Conservation (phyloP, 2,329 filamentous ascomycete species). For the Byssoonygena ceratinophila region DNA sequence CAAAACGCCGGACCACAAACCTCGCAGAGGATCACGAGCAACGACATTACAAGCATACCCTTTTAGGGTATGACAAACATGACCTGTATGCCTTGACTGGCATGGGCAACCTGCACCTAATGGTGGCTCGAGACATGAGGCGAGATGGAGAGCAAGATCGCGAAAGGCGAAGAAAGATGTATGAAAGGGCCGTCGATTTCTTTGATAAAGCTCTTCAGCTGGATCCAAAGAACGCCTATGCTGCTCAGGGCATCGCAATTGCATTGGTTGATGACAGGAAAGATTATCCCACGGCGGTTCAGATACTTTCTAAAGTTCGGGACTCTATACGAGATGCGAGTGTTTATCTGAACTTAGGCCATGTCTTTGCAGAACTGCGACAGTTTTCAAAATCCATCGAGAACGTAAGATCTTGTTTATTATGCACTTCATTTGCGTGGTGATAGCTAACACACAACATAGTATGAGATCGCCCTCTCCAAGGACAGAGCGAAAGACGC, state of each 20-base stretch:
- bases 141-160: constrained; percentile 81
- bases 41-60: constrained; percentile 88
- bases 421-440: not conserved
- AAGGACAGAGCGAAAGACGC: constrained; percentile 71
- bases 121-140: constrained; percentile 86
- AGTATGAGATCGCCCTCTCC: constrained; percentile 75
- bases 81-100: constrained; percentile 92
- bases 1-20: constrained; percentile 70
- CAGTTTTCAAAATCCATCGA: constrained; percentile 90
- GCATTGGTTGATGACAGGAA: constrained; percentile 90
- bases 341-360: constrained; percentile 85
- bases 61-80: constrained; percentile 92
- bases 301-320: constrained; percentile 80
- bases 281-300: constrained; percentile 68
- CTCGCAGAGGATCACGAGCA: constrained; percentile 84
- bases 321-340: constrained; percentile 83
- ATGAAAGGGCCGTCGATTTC: constrained; percentile 90
- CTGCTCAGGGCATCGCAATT: constrained; percentile 90
- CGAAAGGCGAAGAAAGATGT: constrained; percentile 76
- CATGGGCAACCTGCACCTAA: constrained; percentile 91
- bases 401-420: constrained; percentile 39
- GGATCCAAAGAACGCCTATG: constrained; percentile 92
- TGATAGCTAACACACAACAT: constrained; percentile 17
- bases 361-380: constrained; percentile 79
- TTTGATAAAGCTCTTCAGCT: constrained; percentile 94